Evolutionary conservation across 169 alveolate genomes (phyloP).

Genomic region (Cryptosporidium tyzzeri): DNA sequence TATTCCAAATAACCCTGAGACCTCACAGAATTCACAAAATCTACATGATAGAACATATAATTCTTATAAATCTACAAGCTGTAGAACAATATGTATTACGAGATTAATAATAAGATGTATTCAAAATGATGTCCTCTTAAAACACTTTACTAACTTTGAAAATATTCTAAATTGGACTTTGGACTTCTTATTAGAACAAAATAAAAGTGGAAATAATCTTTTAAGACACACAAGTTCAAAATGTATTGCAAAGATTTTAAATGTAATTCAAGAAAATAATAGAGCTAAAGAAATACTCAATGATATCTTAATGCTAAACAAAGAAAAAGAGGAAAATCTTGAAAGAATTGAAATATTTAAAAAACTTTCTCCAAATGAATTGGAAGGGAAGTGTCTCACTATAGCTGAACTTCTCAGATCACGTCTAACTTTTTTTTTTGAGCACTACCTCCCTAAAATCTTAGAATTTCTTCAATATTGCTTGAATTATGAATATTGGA

Average conservation of each 20-base stretch:
- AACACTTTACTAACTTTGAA: slow-evolving; percentile 9
- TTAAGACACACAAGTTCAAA: slow-evolving; percentile 53
- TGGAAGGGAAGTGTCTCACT: slow-evolving; percentile 77
- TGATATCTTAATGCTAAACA: not conserved
- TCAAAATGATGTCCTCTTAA: not conserved
- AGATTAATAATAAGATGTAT: slow-evolving; percentile 16
- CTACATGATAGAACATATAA: not conserved
- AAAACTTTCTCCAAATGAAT: slow-evolving; percentile 11
- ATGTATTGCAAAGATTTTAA: slow-evolving; percentile 45
- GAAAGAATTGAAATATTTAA: not conserved
- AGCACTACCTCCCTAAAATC: slow-evolving; percentile 32
- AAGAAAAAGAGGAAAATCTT: not conserved
- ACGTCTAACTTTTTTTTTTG: slow-evolving; percentile 29
- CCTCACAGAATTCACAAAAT: not conserved
- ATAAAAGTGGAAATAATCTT: slow-evolving; percentile 16
- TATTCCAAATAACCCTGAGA: not conserved
- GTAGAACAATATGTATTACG: slow-evolving; percentile 49
- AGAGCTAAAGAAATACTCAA: not conserved
- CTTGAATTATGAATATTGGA: slow-evolving; percentile 53
- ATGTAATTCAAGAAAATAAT: not conserved
- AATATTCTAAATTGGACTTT: slow-evolving; percentile 3
- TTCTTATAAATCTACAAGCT: slow-evolving; percentile 25
- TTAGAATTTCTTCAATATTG: slow-evolving; percentile 54
- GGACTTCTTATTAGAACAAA: not conserved
- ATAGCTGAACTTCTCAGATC: slow-evolving; percentile 78